Conservation (phyloP, 352 stramenopile species). For the Blastocystis sp. region DNA sequence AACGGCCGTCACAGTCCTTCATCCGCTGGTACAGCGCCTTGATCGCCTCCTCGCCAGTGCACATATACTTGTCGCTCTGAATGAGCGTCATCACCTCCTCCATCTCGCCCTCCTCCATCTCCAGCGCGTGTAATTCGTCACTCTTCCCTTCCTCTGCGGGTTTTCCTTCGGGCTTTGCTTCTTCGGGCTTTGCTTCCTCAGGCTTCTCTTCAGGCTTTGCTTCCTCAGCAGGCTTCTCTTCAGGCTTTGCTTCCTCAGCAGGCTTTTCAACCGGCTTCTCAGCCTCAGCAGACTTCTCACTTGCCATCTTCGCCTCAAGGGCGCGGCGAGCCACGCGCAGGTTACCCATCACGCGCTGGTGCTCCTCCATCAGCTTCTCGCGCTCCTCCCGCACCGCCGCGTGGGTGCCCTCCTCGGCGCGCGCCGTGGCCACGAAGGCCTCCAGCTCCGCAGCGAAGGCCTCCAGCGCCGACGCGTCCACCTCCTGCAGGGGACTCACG, state of each 20-base stretch:
- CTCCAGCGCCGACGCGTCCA: background rate
- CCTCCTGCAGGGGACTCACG: background rate
- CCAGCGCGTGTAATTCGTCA: background rate
- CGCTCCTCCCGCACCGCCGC: background rate
- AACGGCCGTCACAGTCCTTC: background rate
- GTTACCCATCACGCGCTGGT: background rate
- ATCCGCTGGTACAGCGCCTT: background rate
- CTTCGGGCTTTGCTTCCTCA: too few relatives aligned
- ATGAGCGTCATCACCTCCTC: background rate
- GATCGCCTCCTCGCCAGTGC: background rate
- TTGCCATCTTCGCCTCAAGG: background rate
- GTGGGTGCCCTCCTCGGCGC: background rate
- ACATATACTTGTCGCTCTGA: constrained; percentile 11
- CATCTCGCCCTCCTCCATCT: background rate
- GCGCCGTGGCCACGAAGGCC: constrained; percentile 7
- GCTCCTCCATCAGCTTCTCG: background rate
- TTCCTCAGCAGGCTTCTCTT: background rate
- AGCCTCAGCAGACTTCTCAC: background rate
- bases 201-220: too few relatives aligned
- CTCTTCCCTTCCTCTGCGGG: background rate
- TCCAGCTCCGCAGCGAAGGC: background rate
- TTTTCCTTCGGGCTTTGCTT: too few relatives aligned
- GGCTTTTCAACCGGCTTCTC: background rate
- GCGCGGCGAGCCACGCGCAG: background rate
- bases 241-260: too few relatives aligned